Conservation (phyloP, 208 protist species). For the Wallacemonas sp. region DNA sequence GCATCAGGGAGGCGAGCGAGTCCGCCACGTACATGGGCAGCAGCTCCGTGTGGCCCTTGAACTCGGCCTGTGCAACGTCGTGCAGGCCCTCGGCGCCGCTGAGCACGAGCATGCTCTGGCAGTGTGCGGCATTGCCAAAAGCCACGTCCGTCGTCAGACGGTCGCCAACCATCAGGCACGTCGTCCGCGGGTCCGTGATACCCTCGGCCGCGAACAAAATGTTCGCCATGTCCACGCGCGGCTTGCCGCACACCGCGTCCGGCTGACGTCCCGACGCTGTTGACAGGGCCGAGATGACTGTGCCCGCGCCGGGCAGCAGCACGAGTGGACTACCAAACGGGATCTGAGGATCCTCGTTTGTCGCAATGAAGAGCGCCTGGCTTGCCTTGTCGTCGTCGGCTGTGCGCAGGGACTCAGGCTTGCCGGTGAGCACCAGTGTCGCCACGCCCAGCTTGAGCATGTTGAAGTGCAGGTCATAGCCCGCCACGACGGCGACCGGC, state of each 20-base stretch:
- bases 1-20: constrained; percentile 54
- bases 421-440: constrained; percentile 41
- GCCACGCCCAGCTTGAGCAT: constrained; percentile 62
- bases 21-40: constrained; percentile 69
- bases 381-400: not conserved
- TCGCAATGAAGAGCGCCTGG: constrained; percentile 55
- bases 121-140: constrained; percentile 67
- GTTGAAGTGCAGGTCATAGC: constrained; percentile 70
- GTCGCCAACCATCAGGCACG: constrained; percentile 80
- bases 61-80: constrained; percentile 46
- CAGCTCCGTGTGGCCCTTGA: constrained; percentile 22
- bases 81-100: constrained; percentile 49
- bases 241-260: constrained; percentile 74
- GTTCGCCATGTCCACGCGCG: constrained; percentile 53
- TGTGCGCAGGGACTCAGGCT: constrained; percentile 2
- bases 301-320: constrained; percentile 59
- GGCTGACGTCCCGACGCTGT: constrained; percentile 35
- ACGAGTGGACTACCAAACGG: constrained; percentile 36
- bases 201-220: constrained; percentile 54
- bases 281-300: constrained; percentile 42
- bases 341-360: constrained; percentile 77
- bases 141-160: constrained; percentile 77
- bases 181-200: constrained; percentile 36
- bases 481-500: constrained; percentile 59
- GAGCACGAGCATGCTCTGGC: constrained; percentile 70